Evolutionary conservation across 2,329 filamentous ascomycete genomes (phyloP).

Genomic region (Diaporthe citri): DNA sequence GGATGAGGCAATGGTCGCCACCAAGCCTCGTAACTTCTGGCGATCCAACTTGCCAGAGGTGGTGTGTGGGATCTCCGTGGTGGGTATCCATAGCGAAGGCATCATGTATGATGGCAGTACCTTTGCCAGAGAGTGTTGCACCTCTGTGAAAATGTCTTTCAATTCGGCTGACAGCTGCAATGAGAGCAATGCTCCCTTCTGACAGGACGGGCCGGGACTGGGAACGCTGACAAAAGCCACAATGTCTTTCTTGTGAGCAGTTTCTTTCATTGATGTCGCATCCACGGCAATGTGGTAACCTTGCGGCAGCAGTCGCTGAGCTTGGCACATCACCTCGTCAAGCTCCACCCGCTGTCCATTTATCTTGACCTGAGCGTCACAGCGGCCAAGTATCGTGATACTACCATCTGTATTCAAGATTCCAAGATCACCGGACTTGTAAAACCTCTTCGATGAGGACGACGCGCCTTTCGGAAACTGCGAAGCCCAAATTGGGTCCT

Average conservation of each 20-base stretch:
- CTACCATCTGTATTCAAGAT: neutral
- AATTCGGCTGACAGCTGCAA: neutral
- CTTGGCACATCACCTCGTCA: neutral
- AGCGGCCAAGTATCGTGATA: neutral
- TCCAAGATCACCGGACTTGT: neutral
- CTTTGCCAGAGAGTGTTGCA: neutral
- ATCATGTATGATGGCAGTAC: neutral
- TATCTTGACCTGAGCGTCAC: neutral
- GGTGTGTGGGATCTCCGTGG: neutral
- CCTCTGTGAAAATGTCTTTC: neutral
- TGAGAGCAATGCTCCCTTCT: neutral
- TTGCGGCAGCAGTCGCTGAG: neutral
- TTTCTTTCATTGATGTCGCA: neutral
- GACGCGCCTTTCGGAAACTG: neutral
- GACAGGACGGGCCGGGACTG: neutral
- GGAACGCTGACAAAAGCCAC: neutral
- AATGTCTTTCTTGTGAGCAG: neutral
- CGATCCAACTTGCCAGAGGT: neutral
- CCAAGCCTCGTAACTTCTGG: neutral
- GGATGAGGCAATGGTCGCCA: neutral
- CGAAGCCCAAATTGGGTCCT: neutral
- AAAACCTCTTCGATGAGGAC: neutral
- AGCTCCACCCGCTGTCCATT: neutral
- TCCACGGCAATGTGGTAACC: neutral
- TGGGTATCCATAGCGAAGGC: neutral